phyloP scores from a whole-genome alignment of 2,329 filamentous ascomycete genomes.

The Kalaharituber pfeilii region DNA sequence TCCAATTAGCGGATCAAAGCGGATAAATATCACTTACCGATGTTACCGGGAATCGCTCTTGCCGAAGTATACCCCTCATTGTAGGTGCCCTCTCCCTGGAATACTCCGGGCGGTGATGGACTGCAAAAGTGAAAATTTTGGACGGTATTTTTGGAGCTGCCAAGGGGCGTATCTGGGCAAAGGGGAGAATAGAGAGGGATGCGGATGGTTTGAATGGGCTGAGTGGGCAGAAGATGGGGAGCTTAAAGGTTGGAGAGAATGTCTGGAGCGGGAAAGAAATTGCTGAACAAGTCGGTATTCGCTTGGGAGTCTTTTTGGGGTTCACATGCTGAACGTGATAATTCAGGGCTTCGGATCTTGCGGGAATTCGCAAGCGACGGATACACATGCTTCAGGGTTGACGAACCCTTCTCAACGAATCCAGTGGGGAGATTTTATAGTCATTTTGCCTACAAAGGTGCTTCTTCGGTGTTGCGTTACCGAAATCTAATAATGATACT shows the following conservation, averaged over 20 bases:
- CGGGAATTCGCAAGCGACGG: too few species aligned
- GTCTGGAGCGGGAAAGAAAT: neutral
- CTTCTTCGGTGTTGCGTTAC: too few species aligned
- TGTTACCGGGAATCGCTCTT: slow-evolving; percentile 64
- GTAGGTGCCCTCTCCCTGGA: slow-evolving; percentile 43
- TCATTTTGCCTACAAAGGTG: too few species aligned
- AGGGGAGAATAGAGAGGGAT: slow-evolving; percentile 39
- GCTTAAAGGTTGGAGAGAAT: slow-evolving; percentile 26
- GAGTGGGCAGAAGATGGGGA: slow-evolving; percentile 74
- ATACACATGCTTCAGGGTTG: too few species aligned
- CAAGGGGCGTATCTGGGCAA: slow-evolving; percentile 54
- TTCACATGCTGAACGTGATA: neutral
- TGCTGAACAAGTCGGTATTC: neutral
- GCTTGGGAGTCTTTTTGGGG: neutral
- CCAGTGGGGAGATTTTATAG: too few species aligned
- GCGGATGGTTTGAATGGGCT: slow-evolving; percentile 70
- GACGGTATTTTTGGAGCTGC: slow-evolving; percentile 89
- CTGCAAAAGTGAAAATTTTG: slow-evolving; percentile 55
- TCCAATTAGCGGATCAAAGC: slow-evolving; percentile 56
- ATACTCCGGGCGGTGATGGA: slow-evolving; percentile 57
- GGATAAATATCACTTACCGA: slow-evolving; percentile 90
- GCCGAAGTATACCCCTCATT: slow-evolving; percentile 60
- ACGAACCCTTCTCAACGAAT: too few species aligned
- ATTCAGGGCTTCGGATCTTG: too few species aligned
- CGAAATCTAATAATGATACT: too few species aligned